These are phyloP conservation scores for Polyplosphaeria fusca DNA, from an alignment of 495 filamentous ascomycete species.

Conservation along the genomic window DNA sequence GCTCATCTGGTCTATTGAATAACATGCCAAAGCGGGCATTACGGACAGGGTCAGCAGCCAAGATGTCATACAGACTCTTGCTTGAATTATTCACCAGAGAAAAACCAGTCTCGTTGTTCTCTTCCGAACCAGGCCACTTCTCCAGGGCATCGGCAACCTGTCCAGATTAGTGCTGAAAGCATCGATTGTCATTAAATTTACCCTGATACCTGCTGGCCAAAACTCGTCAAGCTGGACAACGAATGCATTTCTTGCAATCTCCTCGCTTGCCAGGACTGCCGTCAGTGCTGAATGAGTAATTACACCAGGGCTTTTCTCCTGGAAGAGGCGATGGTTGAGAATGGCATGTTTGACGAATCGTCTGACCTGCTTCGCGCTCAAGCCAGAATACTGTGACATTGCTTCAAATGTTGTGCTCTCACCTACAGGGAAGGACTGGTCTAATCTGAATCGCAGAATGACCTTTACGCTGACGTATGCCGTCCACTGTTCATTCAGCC, in stretches of 20 bases:
- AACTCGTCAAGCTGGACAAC: conserved; percentile 6
- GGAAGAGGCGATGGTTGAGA: conserved; percentile 7
- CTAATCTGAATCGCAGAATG: conserved; percentile 5
- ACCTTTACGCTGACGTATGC: conserved; percentile 3
- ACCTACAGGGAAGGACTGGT: neutral
- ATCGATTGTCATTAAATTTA: too few species aligned
- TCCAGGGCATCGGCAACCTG: conserved; percentile 7
- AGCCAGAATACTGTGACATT: neutral
- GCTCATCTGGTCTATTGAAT: neutral
- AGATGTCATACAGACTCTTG: neutral
- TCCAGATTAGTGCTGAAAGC: too few species aligned
- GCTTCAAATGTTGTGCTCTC: neutral
- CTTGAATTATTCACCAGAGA: neutral
- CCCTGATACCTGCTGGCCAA: conserved; percentile 6
- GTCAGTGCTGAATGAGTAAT: conserved; percentile 2
- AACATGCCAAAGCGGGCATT: neutral
- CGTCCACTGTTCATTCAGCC: too few species aligned
- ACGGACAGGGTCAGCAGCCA: neutral
- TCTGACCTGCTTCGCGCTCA: neutral
- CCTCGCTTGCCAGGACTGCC: conserved; percentile 1
- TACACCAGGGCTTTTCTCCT: neutral
- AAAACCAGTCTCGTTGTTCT: conserved; percentile 6
- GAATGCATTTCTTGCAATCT: neutral
- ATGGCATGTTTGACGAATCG: conserved; percentile 6
- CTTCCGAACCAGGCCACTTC: conserved; percentile 8